Evolutionary conservation across 179 eudicot species (phyloP), one percentile per base, ranked within the genome.

Genomic region (Amaranthus tricolor): DNA sequence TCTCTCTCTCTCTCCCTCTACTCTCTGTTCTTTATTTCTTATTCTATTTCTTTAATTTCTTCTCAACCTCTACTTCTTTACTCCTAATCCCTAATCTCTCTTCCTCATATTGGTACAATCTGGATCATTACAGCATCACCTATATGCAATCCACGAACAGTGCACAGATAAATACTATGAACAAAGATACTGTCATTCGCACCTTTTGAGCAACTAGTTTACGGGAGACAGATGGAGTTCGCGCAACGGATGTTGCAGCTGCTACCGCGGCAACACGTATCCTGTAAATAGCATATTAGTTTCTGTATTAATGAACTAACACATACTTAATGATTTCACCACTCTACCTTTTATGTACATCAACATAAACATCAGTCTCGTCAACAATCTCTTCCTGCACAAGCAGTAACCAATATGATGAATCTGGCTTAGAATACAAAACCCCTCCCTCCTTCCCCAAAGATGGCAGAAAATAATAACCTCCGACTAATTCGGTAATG

Each of bases 321-420:
- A 64, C 55, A 65, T 2, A 17, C 24, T 6, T 17, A 15, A 53
- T 13, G 47, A 44, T 49, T 60, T 71, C 16, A 45, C 43, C 51
- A 44, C 43, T 65, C 74, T 83, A 94, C 98, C 97, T 89, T 81
- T 91, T 93, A 85, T 91, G 97, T 44, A 93, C 98, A 80, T 93
- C 98, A 65, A 93, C 66, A 83, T 80, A 93, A 40, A 87, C 97
- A 81, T 93, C 98, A 5, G 97, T 93, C 85, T 93, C 98, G 76
- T 93, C 97, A 49, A 93, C 97, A 83, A 93, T 93, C 84, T 91
- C 97, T 85, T 91, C 98, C 96, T 91, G 88, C 78, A 75, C 53
- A 73, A 56, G 45, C 19, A 56, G 24, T 12, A 68, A 12, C 14
- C 17, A 31, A 55, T 69, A 50, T 45, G 66, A 61, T 11, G 52